Evolutionary conservation across 2,329 filamentous ascomycete genomes (phyloP), one percentile per base, ranked within the genome.

Genomic region (Fusarium sterilihyphosum): DNA sequence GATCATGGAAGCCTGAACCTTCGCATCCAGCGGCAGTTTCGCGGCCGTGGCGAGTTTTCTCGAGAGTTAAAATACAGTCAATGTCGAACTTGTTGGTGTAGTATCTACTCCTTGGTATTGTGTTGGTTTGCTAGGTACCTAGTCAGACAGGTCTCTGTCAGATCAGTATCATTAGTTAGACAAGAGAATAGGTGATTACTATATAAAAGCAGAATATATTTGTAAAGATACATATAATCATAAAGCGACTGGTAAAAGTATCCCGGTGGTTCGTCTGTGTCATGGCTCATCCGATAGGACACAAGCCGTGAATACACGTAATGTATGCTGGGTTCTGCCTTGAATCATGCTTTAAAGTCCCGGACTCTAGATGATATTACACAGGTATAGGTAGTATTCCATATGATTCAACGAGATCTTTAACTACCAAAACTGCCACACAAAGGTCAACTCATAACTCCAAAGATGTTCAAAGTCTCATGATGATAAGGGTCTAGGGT

Each of bases 251-350:
- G 6, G 16, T 52, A 52, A 6, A 20, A 24, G 6, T 7, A 11
- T 35, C 16, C 18, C 5, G 5, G 17, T 35, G 8, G 4, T 24
- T 2, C 16, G n/a, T 24, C 4, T 24, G 9, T 14, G 8, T 24
- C n/a, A 24, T 20, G 12, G 18, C 6, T 11, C 4, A 11, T 35
- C 13, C 0, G 5, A 13, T 18, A 8, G 2, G 2, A 24, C 20
- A 20, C 17, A 16, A 5, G 2, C 9, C 8, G 2, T 10, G 1
- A 12, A 11, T 11, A 10, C 0, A 0, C 0, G 0, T 4, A 0
- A 3, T 20, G 9, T 14, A 4, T 8, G 0, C 6, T 16, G 12
- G n/a, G 35, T 20, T 37, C n/a, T 26, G 13, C 9, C 13, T 12
- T 24, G 17, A 37, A 26, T 11, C 17, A 16, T 20, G 8, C 9